phyloP scores from a whole-genome alignment of 2,329 filamentous ascomycete species.

The Aaosphaeria pasadenensis region DNA sequence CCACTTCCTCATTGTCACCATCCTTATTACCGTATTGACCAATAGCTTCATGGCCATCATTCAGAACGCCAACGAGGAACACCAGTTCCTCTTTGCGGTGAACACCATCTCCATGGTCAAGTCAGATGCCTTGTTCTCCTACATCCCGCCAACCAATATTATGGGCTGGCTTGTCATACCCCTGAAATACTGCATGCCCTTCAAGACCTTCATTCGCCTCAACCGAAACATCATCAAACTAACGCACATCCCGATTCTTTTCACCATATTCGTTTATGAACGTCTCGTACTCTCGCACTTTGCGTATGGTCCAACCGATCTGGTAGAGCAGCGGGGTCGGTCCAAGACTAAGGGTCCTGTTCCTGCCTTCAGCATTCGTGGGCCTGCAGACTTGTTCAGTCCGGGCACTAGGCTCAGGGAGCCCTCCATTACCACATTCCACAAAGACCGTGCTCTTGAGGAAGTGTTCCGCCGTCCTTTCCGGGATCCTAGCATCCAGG shows the following conservation, averaged over 20 bases:
- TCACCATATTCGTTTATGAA: constrained; percentile 85
- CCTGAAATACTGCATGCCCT: constrained; percentile 73
- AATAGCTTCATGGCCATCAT: constrained; percentile 96
- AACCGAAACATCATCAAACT: constrained; percentile 91
- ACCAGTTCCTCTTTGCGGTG: constrained; percentile 89
- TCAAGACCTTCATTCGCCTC: constrained; percentile 76
- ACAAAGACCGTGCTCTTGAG: constrained; percentile 85
- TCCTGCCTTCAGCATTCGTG: constrained; percentile 40
- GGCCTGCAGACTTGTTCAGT: constrained; percentile 62
- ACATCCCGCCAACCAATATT: constrained; percentile 87
- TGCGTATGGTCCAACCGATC: constrained; percentile 78
- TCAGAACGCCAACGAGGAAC: constrained; percentile 89
- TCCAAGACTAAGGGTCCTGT: constrained; percentile 58
- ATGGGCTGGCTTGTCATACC: constrained; percentile 88
- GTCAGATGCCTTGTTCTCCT: constrained; percentile 93
- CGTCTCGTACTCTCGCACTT: constrained; percentile 70
- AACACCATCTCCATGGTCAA: constrained; percentile 98
- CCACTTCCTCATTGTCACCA: constrained; percentile 92
- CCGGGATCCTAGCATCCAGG: constrained; percentile 50
- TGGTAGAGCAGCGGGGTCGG: constrained; percentile 69
- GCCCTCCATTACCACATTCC: constrained; percentile 82
- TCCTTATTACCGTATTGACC: constrained; percentile 90
- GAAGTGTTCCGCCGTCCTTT: constrained; percentile 80
- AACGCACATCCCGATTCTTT: constrained; percentile 84
- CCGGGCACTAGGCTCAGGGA: constrained; percentile 69